These are phyloP conservation scores for Paraconiothyrium sp. DNA, from an alignment of 2,329 filamentous ascomycete genomes.

Conservation along the genomic window DNA sequence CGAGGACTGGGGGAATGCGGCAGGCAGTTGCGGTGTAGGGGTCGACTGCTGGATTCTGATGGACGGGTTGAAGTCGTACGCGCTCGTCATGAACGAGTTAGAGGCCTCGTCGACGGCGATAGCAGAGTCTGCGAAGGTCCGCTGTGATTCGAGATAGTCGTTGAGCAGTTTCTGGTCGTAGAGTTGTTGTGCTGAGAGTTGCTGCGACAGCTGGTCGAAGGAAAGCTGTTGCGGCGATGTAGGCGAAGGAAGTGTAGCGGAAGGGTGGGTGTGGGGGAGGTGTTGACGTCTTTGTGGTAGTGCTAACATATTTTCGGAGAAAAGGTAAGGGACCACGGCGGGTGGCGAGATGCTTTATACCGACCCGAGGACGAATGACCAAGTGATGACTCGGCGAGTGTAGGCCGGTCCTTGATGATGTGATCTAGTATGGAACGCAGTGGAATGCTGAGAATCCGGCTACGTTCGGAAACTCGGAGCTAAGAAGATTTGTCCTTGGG, in stretches of 20 bases:
- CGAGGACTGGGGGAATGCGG: slow-evolving; percentile 38
- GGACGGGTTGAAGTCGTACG: slow-evolving; percentile 48
- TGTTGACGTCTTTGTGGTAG: slow-evolving; percentile 51
- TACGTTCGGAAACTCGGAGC: slow-evolving; percentile 39
- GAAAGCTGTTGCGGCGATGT: slow-evolving; percentile 40
- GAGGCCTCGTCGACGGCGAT: slow-evolving; percentile 26
- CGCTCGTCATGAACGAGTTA: slow-evolving; percentile 45
- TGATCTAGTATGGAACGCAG: slow-evolving; percentile 44
- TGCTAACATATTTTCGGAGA: slow-evolving; percentile 48
- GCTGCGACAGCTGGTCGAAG: slow-evolving; percentile 40
- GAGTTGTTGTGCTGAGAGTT: slow-evolving; percentile 37
- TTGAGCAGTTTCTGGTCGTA: slow-evolving; percentile 47
- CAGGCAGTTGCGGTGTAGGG: slow-evolving; percentile 45
- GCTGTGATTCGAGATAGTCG: slow-evolving; percentile 50
- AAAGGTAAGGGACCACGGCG: slow-evolving; percentile 42
- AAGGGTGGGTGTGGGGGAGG: slow-evolving; percentile 34
- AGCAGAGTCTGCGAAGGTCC: slow-evolving; percentile 31
- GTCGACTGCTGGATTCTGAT: slow-evolving; percentile 54
- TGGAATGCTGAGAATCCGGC: slow-evolving; percentile 38
- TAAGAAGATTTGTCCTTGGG: slow-evolving; percentile 29
- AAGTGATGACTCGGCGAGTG: slow-evolving; percentile 40
- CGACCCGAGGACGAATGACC: slow-evolving; percentile 32
- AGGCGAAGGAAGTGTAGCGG: slow-evolving; percentile 38
- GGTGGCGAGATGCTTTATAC: slow-evolving; percentile 52
- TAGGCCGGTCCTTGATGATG: slow-evolving; percentile 39